A percentile compares a stretch with the other conserved stretches of the same genome.
phyloP scores from a whole-genome alignment of 1,139 yeast species.

The Candida sp. region DNA sequence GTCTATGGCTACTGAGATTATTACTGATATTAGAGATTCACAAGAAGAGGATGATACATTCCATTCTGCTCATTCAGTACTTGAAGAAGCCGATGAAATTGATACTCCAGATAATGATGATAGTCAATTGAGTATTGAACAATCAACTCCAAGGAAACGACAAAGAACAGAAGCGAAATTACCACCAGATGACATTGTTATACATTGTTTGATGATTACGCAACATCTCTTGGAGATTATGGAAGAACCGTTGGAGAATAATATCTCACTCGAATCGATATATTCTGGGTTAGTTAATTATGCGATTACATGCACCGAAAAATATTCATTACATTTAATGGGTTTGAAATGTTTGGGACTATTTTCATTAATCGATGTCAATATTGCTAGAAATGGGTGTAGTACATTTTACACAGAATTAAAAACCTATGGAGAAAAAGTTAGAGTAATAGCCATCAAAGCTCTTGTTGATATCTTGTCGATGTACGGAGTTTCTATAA shows the following conservation, averaged over 20 bases:
- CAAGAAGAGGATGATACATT: conserved; percentile 44
- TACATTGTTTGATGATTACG: conserved; percentile 68
- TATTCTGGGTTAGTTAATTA: conserved; percentile 80
- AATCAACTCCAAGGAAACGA: conserved; percentile 17
- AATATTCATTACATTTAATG: conserved; percentile 54
- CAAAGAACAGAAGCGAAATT: conserved; percentile 35
- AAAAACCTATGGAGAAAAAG: conserved; percentile 59
- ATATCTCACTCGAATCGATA: conserved; percentile 68
- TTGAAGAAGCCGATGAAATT: conserved; percentile 18
- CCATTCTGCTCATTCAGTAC: conserved; percentile 52
- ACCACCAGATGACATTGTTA: conserved; percentile 48
- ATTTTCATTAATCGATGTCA: conserved; percentile 68
- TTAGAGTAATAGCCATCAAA: conserved; percentile 61
- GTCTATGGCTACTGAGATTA: conserved; percentile 80
- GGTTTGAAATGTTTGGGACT: conserved; percentile 80
- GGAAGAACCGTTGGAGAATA: conserved; percentile 61
- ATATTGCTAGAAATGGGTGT: conserved; percentile 64
- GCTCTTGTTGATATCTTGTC: conserved; percentile 78
- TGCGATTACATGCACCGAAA: conserved; percentile 63
- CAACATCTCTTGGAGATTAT: conserved; percentile 70
- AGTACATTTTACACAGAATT: conserved; percentile 60
- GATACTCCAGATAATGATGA: conserved; percentile 17
- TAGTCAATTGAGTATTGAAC: conserved; percentile 12
- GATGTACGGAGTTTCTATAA: conserved; percentile 66
- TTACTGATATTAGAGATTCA: conserved; percentile 79